A percentile compares a stretch with the other conserved stretches of the same genome.
phyloP scores from a whole-genome alignment of 768 basidiomycete genomes.

The Amanita polypyramis region DNA sequence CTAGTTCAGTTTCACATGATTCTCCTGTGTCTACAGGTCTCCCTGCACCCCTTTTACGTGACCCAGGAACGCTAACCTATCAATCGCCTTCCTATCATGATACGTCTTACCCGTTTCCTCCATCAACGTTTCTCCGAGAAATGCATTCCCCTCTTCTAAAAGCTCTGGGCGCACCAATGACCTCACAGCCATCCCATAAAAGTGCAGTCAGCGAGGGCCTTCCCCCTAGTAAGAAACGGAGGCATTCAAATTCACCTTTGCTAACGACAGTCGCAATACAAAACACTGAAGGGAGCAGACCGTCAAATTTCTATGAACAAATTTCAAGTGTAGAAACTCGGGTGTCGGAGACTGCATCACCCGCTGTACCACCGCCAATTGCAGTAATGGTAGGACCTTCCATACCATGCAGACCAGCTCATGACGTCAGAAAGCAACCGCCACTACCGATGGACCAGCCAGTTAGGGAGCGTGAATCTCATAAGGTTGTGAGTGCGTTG shows the following conservation, averaged over 20 bases:
- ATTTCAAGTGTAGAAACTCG: not conserved
- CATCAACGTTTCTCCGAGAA: conserved; percentile 1
- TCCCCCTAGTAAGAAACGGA: conserved; percentile 5
- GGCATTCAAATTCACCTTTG: conserved; percentile 6
- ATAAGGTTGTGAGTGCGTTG: conserved; percentile 20
- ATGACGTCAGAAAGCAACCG: not conserved
- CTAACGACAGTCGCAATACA: not conserved
- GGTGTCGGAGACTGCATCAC: not conserved
- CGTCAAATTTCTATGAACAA: not conserved
- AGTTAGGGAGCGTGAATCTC: conserved; percentile 12
- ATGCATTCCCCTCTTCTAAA: not conserved
- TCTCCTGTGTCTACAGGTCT: not conserved
- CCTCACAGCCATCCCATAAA: not conserved
- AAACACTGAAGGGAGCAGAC: not conserved
- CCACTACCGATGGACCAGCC: conserved; percentile 1
- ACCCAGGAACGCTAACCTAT: not conserved
- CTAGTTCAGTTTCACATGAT: conserved; percentile 1
- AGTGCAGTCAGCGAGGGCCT: not conserved
- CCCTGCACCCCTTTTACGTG: not conserved
- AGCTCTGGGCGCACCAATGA: not conserved
- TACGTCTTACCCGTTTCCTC: not conserved
- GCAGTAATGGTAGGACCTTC: conserved; percentile 8
- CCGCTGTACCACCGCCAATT: conserved; percentile 9
- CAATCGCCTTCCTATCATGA: not conserved
- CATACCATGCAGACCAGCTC: conserved; percentile 3